Base-by-base conservation (phyloP, 352 stramenopile genomes). In the Saprolegnia parasitica region DNA sequence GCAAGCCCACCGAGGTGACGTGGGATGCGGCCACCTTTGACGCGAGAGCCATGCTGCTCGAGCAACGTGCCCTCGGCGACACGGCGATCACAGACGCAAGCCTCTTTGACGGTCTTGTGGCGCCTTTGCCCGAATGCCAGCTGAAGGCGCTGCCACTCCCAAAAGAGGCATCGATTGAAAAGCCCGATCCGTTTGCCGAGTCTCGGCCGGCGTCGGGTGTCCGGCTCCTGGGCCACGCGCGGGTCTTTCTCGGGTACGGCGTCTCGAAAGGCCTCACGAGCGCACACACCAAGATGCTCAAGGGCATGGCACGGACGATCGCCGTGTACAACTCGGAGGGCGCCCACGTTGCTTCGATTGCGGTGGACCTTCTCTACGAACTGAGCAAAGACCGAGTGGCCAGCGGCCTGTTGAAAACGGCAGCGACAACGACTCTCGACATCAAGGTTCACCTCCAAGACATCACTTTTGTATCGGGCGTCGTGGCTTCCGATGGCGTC, bases 311-410 rank as follows among this genome's bases (percentile, higher is more conserved):
- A 21, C 37, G 58, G 15, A 13, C 54, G 15, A 24, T 67, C 11
- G 29, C 58, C n/a, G 58, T 67, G 9, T 67, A 55, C 45, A 42
- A 67, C 58, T 42, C 58, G n/a, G 58, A 55, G 4, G 58, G 58
- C 21, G 18, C 21, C 13, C 58, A 67, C 40, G 42, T 67, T 13
- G 58, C 58, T 6, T 67, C 58, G 6, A 67, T 67, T 26, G 54
- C 58, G 16, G 5, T 67, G 0, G 58, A 67, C 18, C 16, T 67
- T 0, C 11, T 49, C 6, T 46, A 37, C 4, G 56, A 61, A 42
- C 18, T 61, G 1, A 45, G 35, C 23, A 61, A 61, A 49, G 32
- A 1, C 20, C 1, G 9, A 16, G 42, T n/a, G 18, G 1, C 42
- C 3, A 15, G 42, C 13, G 42, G 42, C 8, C 42, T 49, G 1